Base-by-base conservation (phyloP, 108 stramenopile species). In the Pelagomonas calceolata region DNA sequence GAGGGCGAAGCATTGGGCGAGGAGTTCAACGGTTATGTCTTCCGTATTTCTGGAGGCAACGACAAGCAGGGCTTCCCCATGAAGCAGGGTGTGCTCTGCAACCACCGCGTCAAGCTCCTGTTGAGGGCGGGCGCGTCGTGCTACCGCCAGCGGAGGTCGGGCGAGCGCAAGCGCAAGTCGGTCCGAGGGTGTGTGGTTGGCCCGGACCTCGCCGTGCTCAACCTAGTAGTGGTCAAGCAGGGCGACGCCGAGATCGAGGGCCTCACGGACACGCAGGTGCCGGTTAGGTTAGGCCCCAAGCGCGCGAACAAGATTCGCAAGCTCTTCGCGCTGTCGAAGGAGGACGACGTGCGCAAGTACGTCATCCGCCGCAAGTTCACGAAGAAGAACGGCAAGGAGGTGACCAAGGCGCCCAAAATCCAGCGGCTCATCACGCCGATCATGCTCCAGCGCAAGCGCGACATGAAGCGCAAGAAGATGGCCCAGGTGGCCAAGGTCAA, bases 21-120 rank as follows among this genome's bases (percentile, higher is more conserved):
- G 39, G 96, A 99, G 84, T 99, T 95, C 84, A 88, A 91, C 46
- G 98, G 96, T 69, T 99, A 94, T 83, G 82, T 98, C 78, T 85
- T 99, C 80, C 94, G 94, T 74, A 95, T 99, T 80, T 89, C 93
- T 37, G 98, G 98, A 69, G 98, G 98, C 67, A 98, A 96, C 82
- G 98, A 99, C 87, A 99, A 99, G 89, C 95, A 99, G 88, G 98
- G 98, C 63, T 99, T 99, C 88, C 95, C 98, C 81, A 99, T 99
- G 98, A 94, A 94, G 88, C 98, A 99, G 86, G 98, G 98, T 82
- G 91, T 99, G 75, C 86, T 99, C 68, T 89, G 92, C 77, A 90
- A 92, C 87, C 90, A 92, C 79, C 96, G 98, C 76, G 98, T 99
- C 34, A 91, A 95, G 66, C 90, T 99, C 43, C 84, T 99, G 70